Base-by-base conservation (phyloP, 108 stramenopile genomes). In the Fistulifera pelliculosa region DNA sequence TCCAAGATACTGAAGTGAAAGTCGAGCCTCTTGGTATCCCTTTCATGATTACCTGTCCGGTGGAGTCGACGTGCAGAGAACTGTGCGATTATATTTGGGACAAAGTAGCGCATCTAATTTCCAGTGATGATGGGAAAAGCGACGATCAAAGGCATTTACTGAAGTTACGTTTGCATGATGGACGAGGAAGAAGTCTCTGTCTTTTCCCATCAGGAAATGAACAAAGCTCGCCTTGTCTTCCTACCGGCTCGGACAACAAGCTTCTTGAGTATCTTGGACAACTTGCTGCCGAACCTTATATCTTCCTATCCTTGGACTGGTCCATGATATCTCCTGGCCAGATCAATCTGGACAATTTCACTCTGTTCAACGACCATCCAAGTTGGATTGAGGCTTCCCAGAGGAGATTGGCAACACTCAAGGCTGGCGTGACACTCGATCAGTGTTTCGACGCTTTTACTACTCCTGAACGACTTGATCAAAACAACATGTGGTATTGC, bases 401-500 rank as follows among this genome's bases (percentile, higher is more conserved):
- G 21, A 52, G 42, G 39, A 41, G 53, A 42, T 54, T 54, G 13
- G 35, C 47, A 14, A 28, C 47, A 15, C 27, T 22, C 10, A 62
- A 60, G 31, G 65, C 59, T 7, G 61, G 60, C 11, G 73, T 87
- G 23, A 64, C 82, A 23, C 57, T 91, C 16, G 75, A 85, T 43
- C 70, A 87, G 57, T 91, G 90, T 47, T 82, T 91, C 52, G 66
- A 81, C 15, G 68, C 72, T 1, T 92, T 85, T 55, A 78, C 79
- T 3, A 71, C 65, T 31, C 80, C 86, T 22, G 97, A 98, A 76
- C 66, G 90, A 23, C 75, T 98, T 17, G 91, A 86, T 51, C 80
- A 84, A 56, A 64, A 83, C 52, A 95, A 96, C 66, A 79, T 63
- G 69, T 85, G 89, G 79, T 96, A 94, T 65, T 97, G 96, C 62